A percentile compares a stretch with the other conserved stretches of the same genome.
Evolutionary conservation across 805 yeast genomes (phyloP).

Genomic region (Yueomyces sp.): DNA sequence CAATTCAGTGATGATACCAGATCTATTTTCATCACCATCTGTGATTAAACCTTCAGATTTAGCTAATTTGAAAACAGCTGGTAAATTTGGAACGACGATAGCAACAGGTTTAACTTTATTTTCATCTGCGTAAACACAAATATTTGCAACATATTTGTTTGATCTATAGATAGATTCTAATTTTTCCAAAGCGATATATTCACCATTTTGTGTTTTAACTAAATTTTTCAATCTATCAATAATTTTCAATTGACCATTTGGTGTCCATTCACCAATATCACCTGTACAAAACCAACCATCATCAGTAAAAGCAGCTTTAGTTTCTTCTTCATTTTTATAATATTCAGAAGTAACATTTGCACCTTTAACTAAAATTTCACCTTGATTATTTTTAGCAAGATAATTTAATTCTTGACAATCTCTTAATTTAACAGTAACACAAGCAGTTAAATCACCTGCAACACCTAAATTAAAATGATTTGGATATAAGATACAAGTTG

Average conservation of each 20-base stretch:
- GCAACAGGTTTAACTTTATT: slow-evolving; percentile 84
- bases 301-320: slow-evolving; percentile 56
- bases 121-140: slow-evolving; percentile 90
- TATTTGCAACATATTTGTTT: slow-evolving; percentile 57
- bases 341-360: slow-evolving; percentile 61
- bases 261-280: slow-evolving; percentile 89
- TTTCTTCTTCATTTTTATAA: slow-evolving; percentile 73
- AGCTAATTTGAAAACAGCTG: slow-evolving; percentile 46
- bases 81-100: slow-evolving; percentile 71
- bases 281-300: slow-evolving; percentile 96
- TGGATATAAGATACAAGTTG: slow-evolving; percentile 58
- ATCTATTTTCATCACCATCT: slow-evolving; percentile 33
- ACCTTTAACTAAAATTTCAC: slow-evolving; percentile 80
- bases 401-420: slow-evolving; percentile 90
- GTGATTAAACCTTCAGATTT: slow-evolving; percentile 40
- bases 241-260: slow-evolving; percentile 64
- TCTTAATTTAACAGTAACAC: slow-evolving; percentile 75
- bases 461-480: slow-evolving; percentile 55
- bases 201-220: slow-evolving; percentile 93
- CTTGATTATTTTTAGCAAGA: slow-evolving; percentile 80
- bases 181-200: slow-evolving; percentile 93
- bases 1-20: background rate
- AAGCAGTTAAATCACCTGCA: slow-evolving; percentile 72
- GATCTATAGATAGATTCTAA: slow-evolving; percentile 86
- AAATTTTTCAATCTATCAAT: slow-evolving; percentile 93